Percentiles rank a stretch among this genome's conserved stretches.
Conservation (phyloP, 768 basidiomycete species). For the Paxillus rubicundulus region DNA sequence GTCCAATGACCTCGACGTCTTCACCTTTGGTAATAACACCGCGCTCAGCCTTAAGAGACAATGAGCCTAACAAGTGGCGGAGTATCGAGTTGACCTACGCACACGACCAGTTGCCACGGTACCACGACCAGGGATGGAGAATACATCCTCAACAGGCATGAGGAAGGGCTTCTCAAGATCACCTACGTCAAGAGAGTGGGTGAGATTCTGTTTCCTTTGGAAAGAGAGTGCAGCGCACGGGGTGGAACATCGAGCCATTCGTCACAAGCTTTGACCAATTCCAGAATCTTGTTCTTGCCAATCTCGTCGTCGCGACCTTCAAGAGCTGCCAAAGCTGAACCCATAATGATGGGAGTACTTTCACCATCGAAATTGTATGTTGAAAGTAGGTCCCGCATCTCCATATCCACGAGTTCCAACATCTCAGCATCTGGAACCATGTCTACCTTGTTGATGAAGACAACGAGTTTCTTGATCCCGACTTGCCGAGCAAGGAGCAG, state of each 20-base stretch:
- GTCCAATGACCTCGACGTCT: conserved; percentile 91
- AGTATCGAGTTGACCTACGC: conserved; percentile 24
- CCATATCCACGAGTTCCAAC: conserved; percentile 99
- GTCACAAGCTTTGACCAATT: conserved; percentile 86
- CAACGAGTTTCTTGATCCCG: conserved; percentile 94
- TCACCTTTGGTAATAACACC: conserved; percentile 87
- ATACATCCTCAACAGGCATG: conserved; percentile 93
- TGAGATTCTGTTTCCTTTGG: not conserved
- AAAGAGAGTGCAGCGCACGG: conserved; percentile 49
- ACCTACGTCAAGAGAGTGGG: conserved; percentile 43
- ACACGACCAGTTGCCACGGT: conserved; percentile 96
- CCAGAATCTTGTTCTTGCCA: conserved; percentile 76
- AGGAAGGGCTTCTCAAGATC: conserved; percentile 98
- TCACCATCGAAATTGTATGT: conserved; percentile 97
- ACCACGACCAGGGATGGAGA: conserved; percentile 97
- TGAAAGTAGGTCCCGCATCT: conserved; percentile 93
- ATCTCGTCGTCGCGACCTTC: conserved; percentile 80
- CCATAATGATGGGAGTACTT: conserved; percentile 96
- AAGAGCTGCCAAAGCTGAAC: conserved; percentile 92
- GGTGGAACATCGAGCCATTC: conserved; percentile 91
- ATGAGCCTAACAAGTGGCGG: not conserved
- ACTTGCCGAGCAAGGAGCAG: conserved; percentile 96
- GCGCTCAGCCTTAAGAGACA: conserved; percentile 70
- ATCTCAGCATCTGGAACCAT: conserved; percentile 96
- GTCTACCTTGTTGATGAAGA: conserved; percentile 99